Base-by-base conservation (phyloP, 805 yeast species). In the Candida rishiriensis region DNA sequence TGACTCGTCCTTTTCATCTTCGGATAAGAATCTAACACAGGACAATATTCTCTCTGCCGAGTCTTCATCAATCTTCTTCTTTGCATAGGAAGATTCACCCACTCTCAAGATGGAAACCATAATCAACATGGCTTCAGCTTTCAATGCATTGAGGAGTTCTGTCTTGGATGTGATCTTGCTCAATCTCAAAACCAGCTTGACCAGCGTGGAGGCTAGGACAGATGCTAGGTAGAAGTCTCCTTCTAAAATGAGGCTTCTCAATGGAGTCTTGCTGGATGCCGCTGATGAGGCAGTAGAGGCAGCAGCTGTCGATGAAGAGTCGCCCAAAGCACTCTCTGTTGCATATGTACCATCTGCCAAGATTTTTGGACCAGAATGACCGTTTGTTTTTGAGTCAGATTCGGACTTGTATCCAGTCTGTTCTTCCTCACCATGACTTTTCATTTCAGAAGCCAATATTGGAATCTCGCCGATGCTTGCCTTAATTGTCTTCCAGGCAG, bases 261-360 rank as follows among this genome's bases (percentile, higher is more conserved):
- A 70, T 38, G 95, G 88, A 28, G 90, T 88, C 53, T 73, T 74
- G 18, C 50, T 28, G 2, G 42, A 13, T 8, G 29, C 29, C 9
- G 40, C 21, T 3, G 34, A 29, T 3, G 40, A 28, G 17, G 57
- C 52, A 13, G 65, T 64, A 13, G 51, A 51, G 18, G 55, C 48
- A 16, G 48, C 48, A n/a, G 63, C 62, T 21, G 26, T 5, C 7
- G 26, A 7, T 21, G 26, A 21, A 21, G 26, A 21, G 16, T 70
- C 68, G 13, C 85, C 85, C 45, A 83, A 68, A 0, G 96, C 93
- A 50, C 81, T 79, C 67, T 93, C 99, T 35, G 97, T 87, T 28
- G 99, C 99, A 66, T 93, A 93, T 0, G 99, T 93, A 55, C 99
- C 99, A 69, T 93, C 99, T n/a, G 99, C 96, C 52, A 93, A 75